Percentiles rank a stretch among this genome's conserved stretches.
Evolutionary conservation across 139 green algal species (phyloP).

Genomic region (Picochlorum sp.): DNA sequence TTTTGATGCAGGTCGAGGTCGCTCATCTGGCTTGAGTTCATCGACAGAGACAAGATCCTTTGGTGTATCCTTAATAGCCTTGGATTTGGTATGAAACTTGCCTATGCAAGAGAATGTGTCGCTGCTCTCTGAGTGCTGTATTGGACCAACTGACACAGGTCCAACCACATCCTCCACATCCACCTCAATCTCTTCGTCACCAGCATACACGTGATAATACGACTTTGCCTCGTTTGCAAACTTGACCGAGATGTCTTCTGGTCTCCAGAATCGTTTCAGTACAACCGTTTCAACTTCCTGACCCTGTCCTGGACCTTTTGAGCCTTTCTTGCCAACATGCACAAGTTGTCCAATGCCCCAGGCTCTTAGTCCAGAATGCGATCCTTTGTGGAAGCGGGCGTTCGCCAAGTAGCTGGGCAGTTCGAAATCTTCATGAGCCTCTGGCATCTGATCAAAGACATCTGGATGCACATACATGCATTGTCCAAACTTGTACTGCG

Average conservation of each 20-base stretch:
- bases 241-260: conserved; percentile 76
- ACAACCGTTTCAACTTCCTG: conserved; percentile 13
- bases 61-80: conserved; percentile 16
- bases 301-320: not conserved
- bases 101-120: conserved; percentile 29
- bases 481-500: conserved; percentile 52
- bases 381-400: conserved; percentile 55
- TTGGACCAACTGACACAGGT: conserved; percentile 37
- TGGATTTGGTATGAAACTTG: conserved; percentile 34
- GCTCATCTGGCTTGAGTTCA: not conserved
- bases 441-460: conserved; percentile 38
- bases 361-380: conserved; percentile 57
- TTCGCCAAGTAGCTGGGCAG: conserved; percentile 44
- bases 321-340: conserved; percentile 17
- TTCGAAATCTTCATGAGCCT: conserved; percentile 9
- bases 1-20: conserved; percentile 10
- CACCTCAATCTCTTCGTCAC: conserved; percentile 37
- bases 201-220: conserved; percentile 59
- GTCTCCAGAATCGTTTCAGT: conserved; percentile 74
- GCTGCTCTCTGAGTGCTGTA: conserved; percentile 4
- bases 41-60: not conserved
- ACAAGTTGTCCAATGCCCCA: conserved; percentile 61
- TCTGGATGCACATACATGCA: conserved; percentile 64
- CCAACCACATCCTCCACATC: conserved; percentile 37
- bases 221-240: conserved; percentile 54